These are phyloP conservation scores for Ceratopteris richardii DNA, from an alignment of 75 land plant genomes.

Conservation along the genomic window DNA sequence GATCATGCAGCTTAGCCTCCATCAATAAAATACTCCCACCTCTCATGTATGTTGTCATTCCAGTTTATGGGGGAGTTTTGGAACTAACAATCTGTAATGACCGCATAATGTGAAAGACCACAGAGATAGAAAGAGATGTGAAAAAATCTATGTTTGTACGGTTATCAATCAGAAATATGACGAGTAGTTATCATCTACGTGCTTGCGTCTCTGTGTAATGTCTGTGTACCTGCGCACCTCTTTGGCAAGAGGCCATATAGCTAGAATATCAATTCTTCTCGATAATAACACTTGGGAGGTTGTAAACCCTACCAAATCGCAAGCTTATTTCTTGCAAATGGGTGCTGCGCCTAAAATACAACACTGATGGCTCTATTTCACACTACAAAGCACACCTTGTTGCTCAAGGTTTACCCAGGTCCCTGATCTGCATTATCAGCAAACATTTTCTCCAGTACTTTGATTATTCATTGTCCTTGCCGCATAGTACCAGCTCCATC, in stretches of 20 bases:
- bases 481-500: background rate
- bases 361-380: constrained; percentile 8
- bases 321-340: constrained; percentile 12
- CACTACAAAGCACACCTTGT: constrained; percentile 14
- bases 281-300: constrained; percentile 2
- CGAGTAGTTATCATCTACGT: too few species aligned
- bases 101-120: too few species aligned
- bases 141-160: too few species aligned
- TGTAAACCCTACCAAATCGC: background rate
- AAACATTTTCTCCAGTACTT: constrained; percentile 14
- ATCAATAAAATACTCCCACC: too few species aligned
- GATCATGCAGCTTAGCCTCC: too few species aligned
- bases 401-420: constrained; percentile 12
- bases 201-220: too few species aligned
- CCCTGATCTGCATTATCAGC: constrained; percentile 3
- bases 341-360: constrained; percentile 6
- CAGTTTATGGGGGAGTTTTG: too few species aligned
- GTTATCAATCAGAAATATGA: too few species aligned
- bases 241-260: constrained; percentile 16
- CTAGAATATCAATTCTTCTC: constrained; percentile 12
- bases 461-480: constrained; percentile 6
- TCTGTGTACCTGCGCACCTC: too few species aligned
- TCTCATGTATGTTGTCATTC: too few species aligned
- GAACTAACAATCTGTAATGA: too few species aligned
- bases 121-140: too few species aligned